These are phyloP conservation scores for Tylopilus sp. DNA, from an alignment of 768 basidiomycete genomes.

Conservation along the genomic window DNA sequence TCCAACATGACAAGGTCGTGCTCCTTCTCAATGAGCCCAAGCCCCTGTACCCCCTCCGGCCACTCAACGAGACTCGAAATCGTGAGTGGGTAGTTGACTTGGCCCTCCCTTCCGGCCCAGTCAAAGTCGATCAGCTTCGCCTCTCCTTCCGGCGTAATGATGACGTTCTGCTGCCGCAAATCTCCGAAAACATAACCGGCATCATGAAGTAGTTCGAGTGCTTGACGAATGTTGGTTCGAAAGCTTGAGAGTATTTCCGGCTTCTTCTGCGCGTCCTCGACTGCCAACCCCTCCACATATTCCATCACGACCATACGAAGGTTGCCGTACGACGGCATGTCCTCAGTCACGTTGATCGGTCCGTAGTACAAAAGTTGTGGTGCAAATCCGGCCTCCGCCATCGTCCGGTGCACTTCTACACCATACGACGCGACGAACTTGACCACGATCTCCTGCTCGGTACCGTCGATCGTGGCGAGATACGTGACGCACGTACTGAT, in stretches of 20 bases:
- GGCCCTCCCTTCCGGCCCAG: conserved; percentile 3
- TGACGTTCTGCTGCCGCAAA: conserved; percentile 33
- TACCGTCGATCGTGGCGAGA: conserved; percentile 13
- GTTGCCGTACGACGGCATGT: conserved; percentile 12
- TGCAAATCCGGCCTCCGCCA: conserved; percentile 27
- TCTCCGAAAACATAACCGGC: conserved; percentile 37
- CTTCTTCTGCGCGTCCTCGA: no score
- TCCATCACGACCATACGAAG: conserved; percentile 42
- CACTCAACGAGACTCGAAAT: not conserved
- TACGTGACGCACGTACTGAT: conserved; percentile 23
- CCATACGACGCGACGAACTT: conserved; percentile 39
- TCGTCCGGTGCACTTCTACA: conserved; percentile 27
- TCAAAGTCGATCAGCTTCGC: conserved; percentile 5
- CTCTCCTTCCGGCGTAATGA: conserved; percentile 17
- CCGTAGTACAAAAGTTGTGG: conserved; percentile 34
- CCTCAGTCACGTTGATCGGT: conserved; percentile 2
- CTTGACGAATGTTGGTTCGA: no score
- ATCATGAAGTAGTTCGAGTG: conserved; percentile 33
- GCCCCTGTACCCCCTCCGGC: not conserved
- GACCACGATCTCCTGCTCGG: conserved; percentile 25
- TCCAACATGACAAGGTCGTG: conserved; percentile 21
- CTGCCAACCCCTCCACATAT: conserved; percentile 26
- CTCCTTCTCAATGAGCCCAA: conserved; percentile 1
- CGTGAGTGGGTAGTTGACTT: not conserved
- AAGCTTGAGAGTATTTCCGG: no score